Evolutionary conservation across 2,329 filamentous ascomycete genomes (phyloP).

Genomic region (Penicillium brevicompactum): DNA sequence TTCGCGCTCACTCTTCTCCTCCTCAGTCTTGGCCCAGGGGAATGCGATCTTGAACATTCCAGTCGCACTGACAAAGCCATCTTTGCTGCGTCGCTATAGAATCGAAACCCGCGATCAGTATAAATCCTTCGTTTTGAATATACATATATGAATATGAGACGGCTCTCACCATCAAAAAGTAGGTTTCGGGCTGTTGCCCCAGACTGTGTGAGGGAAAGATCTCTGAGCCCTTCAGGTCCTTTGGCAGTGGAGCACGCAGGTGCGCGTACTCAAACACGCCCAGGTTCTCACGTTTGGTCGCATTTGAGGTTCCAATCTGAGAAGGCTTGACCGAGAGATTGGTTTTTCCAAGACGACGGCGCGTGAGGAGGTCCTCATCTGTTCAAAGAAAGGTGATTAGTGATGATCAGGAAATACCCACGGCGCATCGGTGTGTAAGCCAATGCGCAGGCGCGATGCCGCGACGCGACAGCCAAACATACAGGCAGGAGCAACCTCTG

Average conservation of each 20-base stretch:
- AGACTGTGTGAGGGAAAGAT: conserved; percentile 78
- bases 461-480: conserved; percentile 33
- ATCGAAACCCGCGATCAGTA: background rate
- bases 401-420: conserved; percentile 6
- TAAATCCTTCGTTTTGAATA: background rate
- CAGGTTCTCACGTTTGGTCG: conserved; percentile 71
- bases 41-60: conserved; percentile 73
- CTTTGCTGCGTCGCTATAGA: conserved; percentile 61
- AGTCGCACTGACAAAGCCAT: conserved; percentile 67
- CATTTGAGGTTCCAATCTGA: conserved; percentile 68
- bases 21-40: conserved; percentile 62
- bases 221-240: conserved; percentile 81
- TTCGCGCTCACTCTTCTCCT: conserved; percentile 62
- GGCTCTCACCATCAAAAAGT: conserved; percentile 80
- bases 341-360: conserved; percentile 89
- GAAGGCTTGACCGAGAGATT: conserved; percentile 82
- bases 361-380: conserved; percentile 76
- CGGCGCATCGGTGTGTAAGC: conserved; percentile 6
- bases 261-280: conserved; percentile 96
- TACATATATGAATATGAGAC: background rate
- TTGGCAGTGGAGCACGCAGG: conserved; percentile 86
- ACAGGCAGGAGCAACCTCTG: conserved; percentile 48
- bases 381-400: conserved; percentile 20
- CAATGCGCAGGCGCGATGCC: conserved; percentile 17
- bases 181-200: conserved; percentile 73